Base-by-base conservation (phyloP, 2,329 filamentous ascomycete genomes). In the Lasiodiplodia gonubiensis region DNA sequence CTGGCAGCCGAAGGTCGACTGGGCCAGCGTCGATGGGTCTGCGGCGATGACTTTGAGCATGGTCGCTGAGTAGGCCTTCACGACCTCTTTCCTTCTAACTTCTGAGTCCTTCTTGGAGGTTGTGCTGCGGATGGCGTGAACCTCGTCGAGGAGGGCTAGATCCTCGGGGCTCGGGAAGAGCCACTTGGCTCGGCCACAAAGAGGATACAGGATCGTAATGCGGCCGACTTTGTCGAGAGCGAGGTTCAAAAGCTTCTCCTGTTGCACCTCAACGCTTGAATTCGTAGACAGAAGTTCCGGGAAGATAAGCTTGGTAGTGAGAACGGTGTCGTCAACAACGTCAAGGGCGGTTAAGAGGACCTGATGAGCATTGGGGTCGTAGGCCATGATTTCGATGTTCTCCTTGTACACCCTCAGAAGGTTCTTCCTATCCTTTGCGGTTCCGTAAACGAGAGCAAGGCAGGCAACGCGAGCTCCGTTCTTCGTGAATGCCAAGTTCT, bases 401-500 rank as follows among this genome's bases (percentile, higher is more conserved):
- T 97, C 93, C 78, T 97, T 96, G 87, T 93, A 97, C 63, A 90
- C 90, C 80, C 91, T 93, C 61, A 98, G 83, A 67, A 99, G 89
- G 68, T 91, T 86, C 80, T 97, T 97, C 73, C 95, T 89, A 80
- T 98, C 94, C 82, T 99, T 99, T 71, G 95, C 93, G 64, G 85
- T 89, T 67, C 93, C 93, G 74, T 97, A 86, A 11, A 95, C 94
- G 48, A 99, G 83, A 49, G 92, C 86, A 52, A 97, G 84, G 75
- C 89, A 94, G 67, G 93, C 90, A 14, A 99, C 85, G 42, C 92
- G 87, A 54, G 93, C 89, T 6, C 95, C 95, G 10, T 92, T 93
- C 77, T 90, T 91, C 52, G 95, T 99, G 80, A 99, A 99, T 7
- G 94, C 94, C 82, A 99, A 87, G 78, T 98, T 98, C 84, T 97